Base-by-base conservation (phyloP, 805 yeast species). In the Candida pseudoglaebosa region DNA sequence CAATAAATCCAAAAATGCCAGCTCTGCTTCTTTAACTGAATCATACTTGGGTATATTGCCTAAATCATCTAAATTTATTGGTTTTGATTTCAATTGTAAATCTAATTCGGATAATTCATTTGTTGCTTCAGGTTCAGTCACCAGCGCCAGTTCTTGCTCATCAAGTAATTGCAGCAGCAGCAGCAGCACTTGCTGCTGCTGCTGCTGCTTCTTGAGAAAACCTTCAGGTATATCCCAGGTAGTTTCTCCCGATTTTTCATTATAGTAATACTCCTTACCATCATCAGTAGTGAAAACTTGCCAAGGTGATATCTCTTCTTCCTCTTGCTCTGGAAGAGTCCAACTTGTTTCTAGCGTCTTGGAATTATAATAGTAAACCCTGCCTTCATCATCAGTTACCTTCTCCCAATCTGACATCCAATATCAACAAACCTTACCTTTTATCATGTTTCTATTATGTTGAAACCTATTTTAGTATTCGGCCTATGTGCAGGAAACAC, bases 161-260 rank as follows among this genome's bases (percentile, higher is more conserved):
- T 12, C 12, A 22, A 16, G 32, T 21, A 15, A 18, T 13, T n/a
- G 38, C 17, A 20, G 15, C 19, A 13, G 20, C 14, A 18, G 13
- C 17, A 5, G n/a, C n/a, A 38, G 38, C 14, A 24, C 17, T 21
- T 9, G 14, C 14, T 4, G 30, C 42, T 9, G 46, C 26, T 4
- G 32, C 40, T 6, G 17, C 19, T 24, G 38, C 16, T 13, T 12
- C 7, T n/a, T 31, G 14, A 41, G 32, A 13, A 76, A 66, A 22
- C 71, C 80, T 1, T 55, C 66, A 0, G 96, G 96, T n/a, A 77
- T 59, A 14, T 80, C 84, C 96, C 96, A 90, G 0, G 82, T 79
- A 14, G 93, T 81, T 50, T 80, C 79, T 4, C 77, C 73, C 0
- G 91, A 76, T 19, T 59, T 59, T 10, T 70, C 64, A 52, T 84